Base-by-base conservation (phyloP, 2,329 filamentous ascomycete species). In the Penicillium sp. region DNA sequence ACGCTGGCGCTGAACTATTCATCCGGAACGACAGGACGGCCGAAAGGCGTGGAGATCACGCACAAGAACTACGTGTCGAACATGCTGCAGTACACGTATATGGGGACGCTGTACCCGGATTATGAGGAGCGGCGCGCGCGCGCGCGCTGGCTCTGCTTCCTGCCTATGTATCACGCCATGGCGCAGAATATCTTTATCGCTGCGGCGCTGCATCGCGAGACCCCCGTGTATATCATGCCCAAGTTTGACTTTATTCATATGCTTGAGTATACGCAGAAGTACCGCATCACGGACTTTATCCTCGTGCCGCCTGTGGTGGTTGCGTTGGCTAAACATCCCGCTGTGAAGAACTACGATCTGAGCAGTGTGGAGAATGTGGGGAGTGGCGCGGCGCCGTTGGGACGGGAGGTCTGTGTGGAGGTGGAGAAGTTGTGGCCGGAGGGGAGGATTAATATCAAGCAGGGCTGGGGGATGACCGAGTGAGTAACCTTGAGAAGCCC, bases 401-500 rank as follows among this genome's bases (percentile, higher is more conserved):
- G 72, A 10, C 59, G 71, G 55, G 73, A 89, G 61, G 78, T 86
- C 3, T 80, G 78, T 57, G 78, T 81, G 11, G 86, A 88, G 64
- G 83, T 86, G 10, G 82, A 89, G 71, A 81, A 78, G 59, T 69
- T 87, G 58, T 87, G 86, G 80, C 75, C 78, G 1, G 63, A 70
- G 64, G 77, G 80, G 14, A 69, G 74, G 22, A 74, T 86, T 25
- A 83, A 83, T 65, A 71, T 88, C 31, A 84, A 82, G 70, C 91
- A 94, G 74, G 91, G 90, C 4, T 96, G 90, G 89, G 92, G 92
- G 5, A 94, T 96, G 91, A 95, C 91, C 1, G 91, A 95, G 76
- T 80, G 69, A 72, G 78, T 84, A 60, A 55, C 31, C 7, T 41
- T 50, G 22, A 22, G 37, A 4, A 43, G 52, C 72, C 76, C 83